Percentiles rank a stretch among this genome's conserved stretches.
These are phyloP conservation scores for Xylogone sp. DNA, from an alignment of 2,329 filamentous ascomycete genomes.

Conservation along the genomic window DNA sequence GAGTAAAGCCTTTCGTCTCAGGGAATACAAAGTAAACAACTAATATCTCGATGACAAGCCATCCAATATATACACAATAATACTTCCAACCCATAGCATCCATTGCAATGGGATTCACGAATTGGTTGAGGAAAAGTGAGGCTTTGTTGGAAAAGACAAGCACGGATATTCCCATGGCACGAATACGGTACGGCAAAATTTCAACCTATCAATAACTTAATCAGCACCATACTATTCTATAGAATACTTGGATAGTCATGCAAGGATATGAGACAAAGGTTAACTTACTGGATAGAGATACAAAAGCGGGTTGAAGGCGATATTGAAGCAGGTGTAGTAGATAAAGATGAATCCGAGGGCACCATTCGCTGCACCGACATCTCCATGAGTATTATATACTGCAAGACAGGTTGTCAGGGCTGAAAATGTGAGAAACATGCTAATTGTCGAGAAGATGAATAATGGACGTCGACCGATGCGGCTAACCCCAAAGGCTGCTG, in stretches of 20 bases:
- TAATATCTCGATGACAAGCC: slow-evolving; percentile 17
- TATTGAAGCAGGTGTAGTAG: neutral
- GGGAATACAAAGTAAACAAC: slow-evolving; percentile 26
- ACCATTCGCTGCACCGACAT: neutral
- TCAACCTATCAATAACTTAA: no score
- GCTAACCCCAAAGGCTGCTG: neutral
- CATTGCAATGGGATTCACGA: neutral
- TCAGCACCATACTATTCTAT: no score
- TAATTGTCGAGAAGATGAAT: neutral
- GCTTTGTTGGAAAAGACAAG: neutral
- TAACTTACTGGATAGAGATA: slow-evolving; percentile 16
- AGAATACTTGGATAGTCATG: no score
- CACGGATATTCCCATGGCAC: neutral
- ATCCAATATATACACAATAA: slow-evolving; percentile 36
- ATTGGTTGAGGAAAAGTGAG: slow-evolving; percentile 2
- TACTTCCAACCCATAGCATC: slow-evolving; percentile 36
- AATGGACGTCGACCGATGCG: neutral
- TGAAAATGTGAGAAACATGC: neutral
- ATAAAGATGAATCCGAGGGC: neutral
- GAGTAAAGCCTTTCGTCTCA: slow-evolving; percentile 36
- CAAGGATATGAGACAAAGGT: no score
- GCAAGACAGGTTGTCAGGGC: neutral
- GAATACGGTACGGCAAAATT: slow-evolving; percentile 20
- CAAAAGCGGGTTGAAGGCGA: neutral
- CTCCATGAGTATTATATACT: neutral